A percentile compares a stretch with the other conserved stretches of the same genome.
Conservation (phyloP, 768 basidiomycete genomes). For the Amyloporia xantha region DNA sequence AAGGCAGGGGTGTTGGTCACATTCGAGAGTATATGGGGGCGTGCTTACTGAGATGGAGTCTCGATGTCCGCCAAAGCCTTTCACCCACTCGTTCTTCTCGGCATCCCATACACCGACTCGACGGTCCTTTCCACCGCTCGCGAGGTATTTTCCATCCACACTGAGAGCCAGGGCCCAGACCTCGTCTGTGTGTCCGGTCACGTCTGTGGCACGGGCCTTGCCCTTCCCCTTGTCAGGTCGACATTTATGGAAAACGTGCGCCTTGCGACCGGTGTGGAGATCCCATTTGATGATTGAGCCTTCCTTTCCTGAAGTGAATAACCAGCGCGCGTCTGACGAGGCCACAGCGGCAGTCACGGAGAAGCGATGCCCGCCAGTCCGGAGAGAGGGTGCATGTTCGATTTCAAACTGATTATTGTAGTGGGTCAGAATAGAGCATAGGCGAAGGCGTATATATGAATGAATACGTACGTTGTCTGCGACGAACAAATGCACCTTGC, state of each 20-base stretch:
- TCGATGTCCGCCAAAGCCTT: conserved; percentile 73
- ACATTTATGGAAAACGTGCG: conserved; percentile 54
- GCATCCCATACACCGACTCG: conserved; percentile 83
- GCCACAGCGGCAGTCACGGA: conserved; percentile 79
- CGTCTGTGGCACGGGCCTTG: conserved; percentile 45
- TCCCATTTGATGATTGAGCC: conserved; percentile 87
- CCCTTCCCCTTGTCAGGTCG: conserved; percentile 37
- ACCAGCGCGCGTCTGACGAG: conserved; percentile 60
- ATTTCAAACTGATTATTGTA: conserved; percentile 47
- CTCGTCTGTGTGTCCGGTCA: conserved; percentile 81
- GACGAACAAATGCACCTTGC: conserved; percentile 78
- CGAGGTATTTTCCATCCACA: conserved; percentile 77
- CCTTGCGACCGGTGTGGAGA: conserved; percentile 54
- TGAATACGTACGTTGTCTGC: conserved; percentile 55
- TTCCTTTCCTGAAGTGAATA: conserved; percentile 91
- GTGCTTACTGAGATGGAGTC: conserved; percentile 57
- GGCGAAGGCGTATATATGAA: background rate
- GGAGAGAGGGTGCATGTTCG: conserved; percentile 43
- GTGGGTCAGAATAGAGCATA: background rate
- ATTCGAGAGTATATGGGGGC: conserved; percentile 22
- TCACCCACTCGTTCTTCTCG: conserved; percentile 68
- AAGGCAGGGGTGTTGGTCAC: conserved; percentile 3
- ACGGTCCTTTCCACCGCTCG: conserved; percentile 82
- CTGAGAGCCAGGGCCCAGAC: conserved; percentile 80
- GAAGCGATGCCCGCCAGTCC: conserved; percentile 63